Percentiles rank a stretch among this genome's conserved stretches.
phyloP scores from a whole-genome alignment of 495 filamentous ascomycete genomes.

The Immersiella caudata region DNA sequence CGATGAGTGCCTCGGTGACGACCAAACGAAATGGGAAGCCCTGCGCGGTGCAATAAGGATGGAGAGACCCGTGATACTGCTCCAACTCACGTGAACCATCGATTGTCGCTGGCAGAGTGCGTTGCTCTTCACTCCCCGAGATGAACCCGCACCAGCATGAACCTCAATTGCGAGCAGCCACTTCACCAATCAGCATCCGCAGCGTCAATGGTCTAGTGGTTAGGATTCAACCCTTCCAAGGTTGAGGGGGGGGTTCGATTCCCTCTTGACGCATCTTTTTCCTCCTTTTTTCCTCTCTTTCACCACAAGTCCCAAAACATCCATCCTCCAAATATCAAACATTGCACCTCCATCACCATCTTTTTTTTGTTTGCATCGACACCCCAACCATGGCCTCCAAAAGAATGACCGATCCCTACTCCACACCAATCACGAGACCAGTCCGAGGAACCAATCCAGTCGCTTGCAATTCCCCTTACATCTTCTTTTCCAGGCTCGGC shows the following conservation, averaged over 20 bases:
- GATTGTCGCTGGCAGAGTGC: too few species aligned
- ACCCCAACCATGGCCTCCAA: too few species aligned
- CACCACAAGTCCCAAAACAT: background rate
- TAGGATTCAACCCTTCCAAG: slow-evolving; percentile 21
- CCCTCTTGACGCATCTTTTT: slow-evolving; percentile 15
- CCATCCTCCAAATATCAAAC: background rate
- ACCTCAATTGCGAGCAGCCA: background rate
- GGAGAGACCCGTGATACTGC: too few species aligned
- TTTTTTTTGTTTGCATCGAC: too few species aligned
- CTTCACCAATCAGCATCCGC: slow-evolving; percentile 2
- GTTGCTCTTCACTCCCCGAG: too few species aligned
- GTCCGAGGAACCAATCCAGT: background rate
- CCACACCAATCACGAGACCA: background rate
- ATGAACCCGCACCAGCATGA: too few species aligned
- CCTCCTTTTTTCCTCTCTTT: background rate
- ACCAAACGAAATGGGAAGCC: too few species aligned
- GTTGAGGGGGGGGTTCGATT: slow-evolving; percentile 21
- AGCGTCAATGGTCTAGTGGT: slow-evolving; percentile 20
- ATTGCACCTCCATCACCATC: background rate
- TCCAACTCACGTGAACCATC: too few species aligned
- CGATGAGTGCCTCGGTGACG: too few species aligned
- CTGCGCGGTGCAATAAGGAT: too few species aligned
- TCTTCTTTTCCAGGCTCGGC: too few species aligned
- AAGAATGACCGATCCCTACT: background rate
- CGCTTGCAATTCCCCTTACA: background rate